Base-by-base conservation (phyloP, 2,329 filamentous ascomycete species). In the Dactylella cylindrospora region DNA sequence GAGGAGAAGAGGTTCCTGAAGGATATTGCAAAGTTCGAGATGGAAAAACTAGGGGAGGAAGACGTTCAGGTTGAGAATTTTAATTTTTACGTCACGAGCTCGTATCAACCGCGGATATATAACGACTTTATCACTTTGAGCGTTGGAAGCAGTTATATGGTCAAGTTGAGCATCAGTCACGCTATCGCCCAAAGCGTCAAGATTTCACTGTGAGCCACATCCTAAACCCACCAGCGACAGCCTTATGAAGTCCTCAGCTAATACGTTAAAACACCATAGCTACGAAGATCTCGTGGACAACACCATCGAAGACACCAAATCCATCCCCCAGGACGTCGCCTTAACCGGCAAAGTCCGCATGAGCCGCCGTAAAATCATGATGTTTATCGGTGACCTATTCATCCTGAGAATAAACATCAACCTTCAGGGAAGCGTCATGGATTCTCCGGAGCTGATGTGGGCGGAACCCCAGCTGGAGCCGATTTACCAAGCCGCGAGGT, bases 361-460 rank as follows among this genome's bases (percentile, higher is more conserved):
- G 57, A 89, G 84, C 57, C 84, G 91, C 35, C 83, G 84, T 59
- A 84, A 97, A 72, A 96, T 98, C 78, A 97, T 97, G 77, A 97
- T 97, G 90, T 90, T 97, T 74, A 96, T 98, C 64, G 93, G 93
- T 72, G 90, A 98, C 76, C 82, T 98, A 49, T 98, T 98, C 74
- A 97, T 98, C 71, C 77, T 98, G 25, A 84, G 93, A 61, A 97
- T 98, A 76, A 96, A 93, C 73, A 97, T 98, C 70, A 94, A 98
- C 74, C 80, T 98, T 44, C 95, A 97, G 73, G 93, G 93, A 26
- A 95, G 88, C 23, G 90, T 98, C 4, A 84, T 98, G 31, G 93
- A 98, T 73, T 95, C 90, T 7, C 93, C 93, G 0, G 93, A 98
- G 75, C 80, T 98, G 33, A 97, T 98, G 80, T 98, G 93, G 93